Conservation (phyloP, 1,139 yeast genomes). For the Arxiozyma bovina region DNA sequence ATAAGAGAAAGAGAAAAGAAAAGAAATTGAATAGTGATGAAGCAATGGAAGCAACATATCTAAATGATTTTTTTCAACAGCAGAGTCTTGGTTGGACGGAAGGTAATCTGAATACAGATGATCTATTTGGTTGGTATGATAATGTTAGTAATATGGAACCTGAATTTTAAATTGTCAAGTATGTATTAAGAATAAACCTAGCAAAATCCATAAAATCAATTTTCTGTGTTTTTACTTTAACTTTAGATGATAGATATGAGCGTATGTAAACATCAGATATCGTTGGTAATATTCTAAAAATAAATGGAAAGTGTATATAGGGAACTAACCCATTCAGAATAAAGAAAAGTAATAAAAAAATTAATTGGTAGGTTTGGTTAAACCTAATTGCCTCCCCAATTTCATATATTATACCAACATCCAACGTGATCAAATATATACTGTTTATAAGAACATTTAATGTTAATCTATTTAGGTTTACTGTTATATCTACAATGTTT, state of each 20-base stretch:
- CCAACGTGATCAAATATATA: no score
- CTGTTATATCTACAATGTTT: no score
- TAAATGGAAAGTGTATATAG: no score
- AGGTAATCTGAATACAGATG: slow-evolving; percentile 49
- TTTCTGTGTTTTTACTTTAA: background rate
- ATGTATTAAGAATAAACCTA: background rate
- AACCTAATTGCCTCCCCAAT: no score
- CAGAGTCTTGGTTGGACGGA: slow-evolving; percentile 85
- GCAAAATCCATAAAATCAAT: background rate
- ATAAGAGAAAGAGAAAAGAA: background rate
- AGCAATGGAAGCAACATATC: slow-evolving; percentile 11
- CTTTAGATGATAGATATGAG: no score
- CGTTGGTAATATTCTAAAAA: no score
- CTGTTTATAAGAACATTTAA: no score
- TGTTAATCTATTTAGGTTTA: no score
- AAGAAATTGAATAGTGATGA: slow-evolving; percentile 2
- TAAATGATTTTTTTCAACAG: slow-evolving; percentile 52
- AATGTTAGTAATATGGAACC: slow-evolving; percentile 45
- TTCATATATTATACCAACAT: no score
- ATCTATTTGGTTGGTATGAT: slow-evolving; percentile 94
- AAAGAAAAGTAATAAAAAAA: no score
- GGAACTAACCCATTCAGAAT: no score
- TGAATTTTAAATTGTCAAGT: slow-evolving; percentile 34
- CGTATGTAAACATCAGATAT: background rate
- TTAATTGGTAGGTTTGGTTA: no score